Percentiles rank a stretch among this genome's conserved stretches.
phyloP scores from a whole-genome alignment of 441 rosid genomes.

The Populus hybrid region DNA sequence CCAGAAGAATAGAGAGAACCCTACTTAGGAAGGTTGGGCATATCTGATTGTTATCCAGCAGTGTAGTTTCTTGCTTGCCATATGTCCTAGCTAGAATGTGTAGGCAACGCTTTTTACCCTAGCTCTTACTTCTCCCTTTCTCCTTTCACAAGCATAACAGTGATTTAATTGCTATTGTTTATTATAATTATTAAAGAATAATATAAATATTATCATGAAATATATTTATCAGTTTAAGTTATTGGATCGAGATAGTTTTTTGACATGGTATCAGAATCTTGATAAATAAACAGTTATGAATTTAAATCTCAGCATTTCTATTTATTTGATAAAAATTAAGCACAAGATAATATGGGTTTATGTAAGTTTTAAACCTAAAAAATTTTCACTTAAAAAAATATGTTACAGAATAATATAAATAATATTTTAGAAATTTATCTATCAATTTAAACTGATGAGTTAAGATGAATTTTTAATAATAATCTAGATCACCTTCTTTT shows the following conservation, averaged over 20 bases:
- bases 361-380: no score
- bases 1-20: neutral
- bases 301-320: no score
- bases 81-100: conserved; percentile 13
- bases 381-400: rapidly evolving
- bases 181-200: neutral
- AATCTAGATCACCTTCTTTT: conserved; percentile 14
- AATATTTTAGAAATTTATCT: no score
- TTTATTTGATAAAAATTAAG: no score
- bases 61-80: conserved; percentile 32
- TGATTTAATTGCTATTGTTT: conserved; percentile 10
- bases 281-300: no score
- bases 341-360: no score
- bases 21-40: conserved; percentile 24
- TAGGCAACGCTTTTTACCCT: conserved; percentile 13
- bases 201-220: no score
- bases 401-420: no score
- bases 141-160: conserved; percentile 2
- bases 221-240: no score
- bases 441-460: no score
- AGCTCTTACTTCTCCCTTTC: neutral
- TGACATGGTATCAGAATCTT: no score
- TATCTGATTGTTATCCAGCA: conserved; percentile 25
- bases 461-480: neutral
- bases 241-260: no score